Evolutionary conservation across 2,329 filamentous ascomycete species (phyloP).

Genomic region (Pseudogymnoascus verrucosus): DNA sequence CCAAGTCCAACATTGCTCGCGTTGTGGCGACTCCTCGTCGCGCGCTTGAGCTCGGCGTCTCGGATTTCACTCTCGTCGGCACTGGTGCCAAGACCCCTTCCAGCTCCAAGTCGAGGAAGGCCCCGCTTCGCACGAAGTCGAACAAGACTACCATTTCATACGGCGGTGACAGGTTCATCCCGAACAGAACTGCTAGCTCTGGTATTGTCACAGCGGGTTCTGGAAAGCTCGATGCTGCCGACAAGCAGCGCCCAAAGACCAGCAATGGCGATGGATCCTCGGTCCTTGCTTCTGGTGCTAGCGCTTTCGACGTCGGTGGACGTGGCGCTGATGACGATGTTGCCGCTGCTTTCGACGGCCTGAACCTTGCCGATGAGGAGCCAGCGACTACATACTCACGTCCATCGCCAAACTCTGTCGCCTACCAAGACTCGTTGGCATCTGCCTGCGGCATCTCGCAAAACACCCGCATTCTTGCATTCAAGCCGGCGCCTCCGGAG

Average conservation of each 20-base stretch:
- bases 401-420: constrained; percentile 76
- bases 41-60: constrained; percentile 78
- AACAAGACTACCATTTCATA: constrained; percentile 74
- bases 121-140: constrained; percentile 43
- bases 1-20: constrained; percentile 91
- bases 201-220: constrained; percentile 75
- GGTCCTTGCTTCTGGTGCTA: constrained; percentile 62
- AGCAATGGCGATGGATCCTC: constrained; percentile 63
- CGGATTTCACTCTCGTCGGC: constrained; percentile 83
- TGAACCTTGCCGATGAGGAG: constrained; percentile 65
- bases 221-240: constrained; percentile 67
- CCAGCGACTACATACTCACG: constrained; percentile 60
- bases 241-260: constrained; percentile 66
- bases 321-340: constrained; percentile 63
- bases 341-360: constrained; percentile 67
- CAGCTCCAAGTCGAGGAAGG: constrained; percentile 48
- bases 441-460: constrained; percentile 86
- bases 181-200: constrained; percentile 84
- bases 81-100: constrained; percentile 62
- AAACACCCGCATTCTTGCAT: constrained; percentile 91
- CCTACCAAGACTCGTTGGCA: constrained; percentile 86
- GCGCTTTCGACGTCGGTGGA: constrained; percentile 55
- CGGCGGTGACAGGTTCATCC: constrained; percentile 87
- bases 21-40: constrained; percentile 65
- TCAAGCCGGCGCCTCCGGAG: constrained; percentile 97